phyloP scores from a whole-genome alignment of 1,284 basidiomycete species.

The Cryptococcus floricola region DNA sequence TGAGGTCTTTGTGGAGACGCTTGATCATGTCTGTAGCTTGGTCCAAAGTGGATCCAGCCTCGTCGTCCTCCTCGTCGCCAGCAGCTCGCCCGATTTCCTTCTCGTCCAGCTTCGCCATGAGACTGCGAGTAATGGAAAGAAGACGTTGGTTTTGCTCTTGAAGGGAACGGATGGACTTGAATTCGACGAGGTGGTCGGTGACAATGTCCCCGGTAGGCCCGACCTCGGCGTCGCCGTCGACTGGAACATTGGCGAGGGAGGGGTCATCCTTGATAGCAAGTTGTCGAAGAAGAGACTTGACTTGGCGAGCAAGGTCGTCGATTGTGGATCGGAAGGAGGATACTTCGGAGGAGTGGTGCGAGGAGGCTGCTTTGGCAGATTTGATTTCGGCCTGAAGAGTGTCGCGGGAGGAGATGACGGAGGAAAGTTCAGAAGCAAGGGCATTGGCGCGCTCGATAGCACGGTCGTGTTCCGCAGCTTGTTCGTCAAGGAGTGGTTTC shows the following conservation, averaged over 20 bases:
- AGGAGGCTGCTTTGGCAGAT: constrained; percentile 60
- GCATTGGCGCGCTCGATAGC: constrained; percentile 70
- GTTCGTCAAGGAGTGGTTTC: constrained; percentile 82
- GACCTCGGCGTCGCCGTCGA: constrained; percentile 54
- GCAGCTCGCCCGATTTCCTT: constrained; percentile 65
- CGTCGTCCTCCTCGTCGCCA: constrained; percentile 63
- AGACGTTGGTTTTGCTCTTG: constrained; percentile 89
- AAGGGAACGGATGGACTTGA: constrained; percentile 71
- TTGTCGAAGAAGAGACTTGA: constrained; percentile 73
- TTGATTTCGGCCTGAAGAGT: constrained; percentile 29
- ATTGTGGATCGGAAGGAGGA: constrained; percentile 70
- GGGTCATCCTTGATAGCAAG: constrained; percentile 77
- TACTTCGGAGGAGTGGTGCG: constrained; percentile 64
- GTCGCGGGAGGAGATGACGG: constrained; percentile 64
- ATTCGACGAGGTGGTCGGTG: constrained; percentile 83
- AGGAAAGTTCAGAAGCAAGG: constrained; percentile 71
- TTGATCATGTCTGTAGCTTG: constrained; percentile 85
- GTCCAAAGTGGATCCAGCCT: constrained; percentile 62
- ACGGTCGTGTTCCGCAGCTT: constrained; percentile 77
- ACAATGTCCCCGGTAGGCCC: constrained; percentile 68
- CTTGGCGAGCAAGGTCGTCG: constrained; percentile 80
- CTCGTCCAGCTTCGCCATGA: constrained; percentile 70
- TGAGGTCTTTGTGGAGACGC: constrained; percentile 69
- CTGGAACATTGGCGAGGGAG: constrained; percentile 65
- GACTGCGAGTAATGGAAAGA: constrained; percentile 73